phyloP scores from a whole-genome alignment of 768 basidiomycete species.

The Pleurotus platypus region DNA sequence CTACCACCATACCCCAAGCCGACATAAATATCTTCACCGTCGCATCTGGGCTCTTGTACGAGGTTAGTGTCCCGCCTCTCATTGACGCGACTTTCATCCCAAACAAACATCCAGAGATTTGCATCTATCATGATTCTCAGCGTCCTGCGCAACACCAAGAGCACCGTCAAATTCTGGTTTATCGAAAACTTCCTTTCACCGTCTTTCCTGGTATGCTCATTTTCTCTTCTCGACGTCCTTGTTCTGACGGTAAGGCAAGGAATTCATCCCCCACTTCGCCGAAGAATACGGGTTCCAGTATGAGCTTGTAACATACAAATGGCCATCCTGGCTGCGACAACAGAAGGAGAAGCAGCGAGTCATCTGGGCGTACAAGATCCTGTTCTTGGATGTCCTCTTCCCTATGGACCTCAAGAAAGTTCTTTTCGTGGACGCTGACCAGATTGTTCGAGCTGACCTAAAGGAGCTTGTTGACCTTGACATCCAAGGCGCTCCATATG shows the following conservation, averaged over 20 bases:
- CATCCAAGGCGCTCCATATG: constrained; percentile 90
- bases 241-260: constrained; percentile 37
- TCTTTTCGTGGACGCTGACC: constrained; percentile 97
- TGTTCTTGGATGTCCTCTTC: constrained; percentile 98
- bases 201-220: constrained; percentile 75
- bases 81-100: background rate
- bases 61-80: constrained; percentile 46
- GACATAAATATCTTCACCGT: constrained; percentile 99
- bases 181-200: constrained; percentile 99
- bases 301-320: constrained; percentile 97
- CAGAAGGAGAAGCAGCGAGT: constrained; percentile 98
- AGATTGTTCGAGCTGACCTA: constrained; percentile 95
- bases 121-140: constrained; percentile 98
- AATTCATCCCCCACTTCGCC: constrained; percentile 93
- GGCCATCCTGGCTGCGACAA: constrained; percentile 96
- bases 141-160: constrained; percentile 90
- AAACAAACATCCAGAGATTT: constrained; percentile 63
- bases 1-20: constrained; percentile 49
- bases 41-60: constrained; percentile 93
- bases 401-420: constrained; percentile 99
- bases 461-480: constrained; percentile 93
- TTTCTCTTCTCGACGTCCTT: background rate
- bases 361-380: constrained; percentile 99
- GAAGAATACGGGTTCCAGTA: constrained; percentile 92
- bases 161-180: constrained; percentile 99